Percentiles rank a stretch among this genome's conserved stretches.
phyloP scores from a whole-genome alignment of 768 basidiomycete species.

The Boletus barrowsii region DNA sequence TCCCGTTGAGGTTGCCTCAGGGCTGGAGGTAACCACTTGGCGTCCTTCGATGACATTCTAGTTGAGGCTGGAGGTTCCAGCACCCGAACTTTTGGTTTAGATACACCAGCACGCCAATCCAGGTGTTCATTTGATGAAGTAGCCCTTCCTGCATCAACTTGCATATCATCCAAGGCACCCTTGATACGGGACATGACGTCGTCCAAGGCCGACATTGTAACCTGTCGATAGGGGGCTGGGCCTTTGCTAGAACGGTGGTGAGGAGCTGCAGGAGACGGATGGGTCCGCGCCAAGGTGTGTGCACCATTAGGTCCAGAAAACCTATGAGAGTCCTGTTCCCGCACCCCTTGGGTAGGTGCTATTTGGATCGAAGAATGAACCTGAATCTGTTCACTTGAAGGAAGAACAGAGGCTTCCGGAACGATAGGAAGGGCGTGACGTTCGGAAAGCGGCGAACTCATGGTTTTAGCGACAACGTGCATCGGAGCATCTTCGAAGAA shows the following conservation, averaged over 20 bases:
- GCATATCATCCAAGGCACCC: conserved; percentile 72
- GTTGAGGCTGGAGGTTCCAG: conserved; percentile 13
- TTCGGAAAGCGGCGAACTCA: conserved; percentile 17
- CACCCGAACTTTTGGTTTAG: conserved; percentile 22
- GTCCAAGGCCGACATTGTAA: conserved; percentile 70
- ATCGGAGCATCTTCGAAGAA: conserved; percentile 58
- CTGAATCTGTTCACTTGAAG: conserved; percentile 9
- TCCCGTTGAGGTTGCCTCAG: conserved; percentile 38
- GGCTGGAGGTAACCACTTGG: conserved; percentile 58
- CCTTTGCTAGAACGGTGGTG: conserved; percentile 24
- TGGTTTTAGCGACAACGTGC: conserved; percentile 38
- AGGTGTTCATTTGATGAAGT: conserved; percentile 15
- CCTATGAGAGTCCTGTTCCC: conserved; percentile 20
- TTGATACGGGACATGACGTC: conserved; percentile 86
- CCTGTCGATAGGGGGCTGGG: conserved; percentile 40
- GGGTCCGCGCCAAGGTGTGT: conserved; percentile 13
- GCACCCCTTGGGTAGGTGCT: conserved; percentile 8
- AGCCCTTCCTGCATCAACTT: conserved; percentile 38
- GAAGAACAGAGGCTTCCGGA: conserved; percentile 12
- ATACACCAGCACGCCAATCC: conserved; percentile 20
- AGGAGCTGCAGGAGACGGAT: conserved; percentile 13
- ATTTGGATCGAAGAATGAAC: not conserved
- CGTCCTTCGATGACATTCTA: conserved; percentile 33
- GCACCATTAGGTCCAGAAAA: conserved; percentile 18
- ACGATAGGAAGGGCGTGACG: conserved; percentile 12